Evolutionary conservation across 1,284 basidiomycete species (phyloP).

Genomic region (Pseudozyma hubeiensis): DNA sequence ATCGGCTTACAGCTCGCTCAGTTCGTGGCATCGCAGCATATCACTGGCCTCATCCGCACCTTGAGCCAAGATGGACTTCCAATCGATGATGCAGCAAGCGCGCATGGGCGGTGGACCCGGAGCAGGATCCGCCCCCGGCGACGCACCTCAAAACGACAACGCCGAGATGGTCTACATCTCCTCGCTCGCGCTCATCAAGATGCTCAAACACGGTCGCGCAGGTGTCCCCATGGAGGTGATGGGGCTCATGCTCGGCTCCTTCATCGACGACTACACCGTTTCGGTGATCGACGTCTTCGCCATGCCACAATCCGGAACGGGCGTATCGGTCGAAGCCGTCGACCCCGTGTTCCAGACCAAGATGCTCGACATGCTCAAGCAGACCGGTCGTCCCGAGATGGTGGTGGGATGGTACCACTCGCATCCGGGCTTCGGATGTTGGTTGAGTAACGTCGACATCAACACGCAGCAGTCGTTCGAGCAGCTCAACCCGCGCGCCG

Average conservation of each 20-base stretch:
- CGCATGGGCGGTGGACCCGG: constrained; percentile 54
- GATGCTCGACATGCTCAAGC: constrained; percentile 99
- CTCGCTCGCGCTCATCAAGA: constrained; percentile 72
- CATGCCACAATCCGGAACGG: constrained; percentile 99
- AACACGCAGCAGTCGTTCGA: constrained; percentile 99
- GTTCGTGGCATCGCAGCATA: too few relatives aligned
- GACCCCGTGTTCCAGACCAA: constrained; percentile 99
- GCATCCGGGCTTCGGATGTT: constrained; percentile 99
- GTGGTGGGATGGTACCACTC: constrained; percentile 99
- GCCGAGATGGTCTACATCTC: constrained; percentile 68
- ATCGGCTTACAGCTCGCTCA: too few relatives aligned
- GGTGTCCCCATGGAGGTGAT: constrained; percentile 99
- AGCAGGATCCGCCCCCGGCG: constrained; percentile 45
- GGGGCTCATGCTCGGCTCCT: constrained; percentile 99
- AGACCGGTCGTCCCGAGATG: constrained; percentile 97
- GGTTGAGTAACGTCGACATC: constrained; percentile 98
- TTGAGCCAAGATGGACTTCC: constrained; percentile 56
- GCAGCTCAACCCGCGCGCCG: constrained; percentile 90
- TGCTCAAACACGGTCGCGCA: constrained; percentile 98
- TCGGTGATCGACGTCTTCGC: constrained; percentile 98
- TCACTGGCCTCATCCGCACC: not conserved
- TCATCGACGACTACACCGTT: constrained; percentile 90
- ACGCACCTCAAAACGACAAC: constrained; percentile 70
- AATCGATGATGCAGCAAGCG: constrained; percentile 63
- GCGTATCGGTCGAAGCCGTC: constrained; percentile 97